Evolutionary conservation across 148 eudicot species (phyloP).

Genomic region (Heliosperma pusillum): DNA sequence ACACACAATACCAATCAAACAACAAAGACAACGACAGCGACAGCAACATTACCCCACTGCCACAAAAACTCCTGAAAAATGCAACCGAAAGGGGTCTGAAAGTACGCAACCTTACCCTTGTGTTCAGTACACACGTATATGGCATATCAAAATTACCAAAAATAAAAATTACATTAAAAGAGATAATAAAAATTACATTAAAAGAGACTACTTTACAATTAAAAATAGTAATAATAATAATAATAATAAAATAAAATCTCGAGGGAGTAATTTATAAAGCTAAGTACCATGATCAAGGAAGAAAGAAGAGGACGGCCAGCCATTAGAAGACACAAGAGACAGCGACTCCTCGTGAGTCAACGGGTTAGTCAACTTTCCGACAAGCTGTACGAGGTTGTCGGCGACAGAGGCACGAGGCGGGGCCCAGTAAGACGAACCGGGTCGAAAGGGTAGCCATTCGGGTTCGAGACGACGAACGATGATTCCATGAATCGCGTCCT

Average conservation of each 20-base stretch:
- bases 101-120: neutral
- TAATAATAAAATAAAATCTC: too few relatives aligned
- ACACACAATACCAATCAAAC: neutral
- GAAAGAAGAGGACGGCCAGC: conserved; percentile 60
- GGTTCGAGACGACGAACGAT: conserved; percentile 74
- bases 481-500: conserved; percentile 64
- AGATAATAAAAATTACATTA: neutral
- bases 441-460: conserved; percentile 85
- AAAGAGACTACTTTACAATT: neutral
- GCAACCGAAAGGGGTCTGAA: neutral
- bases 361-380: conserved; percentile 45
- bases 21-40: neutral
- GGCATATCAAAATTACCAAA: neutral
- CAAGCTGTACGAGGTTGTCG: conserved; percentile 36
- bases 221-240: too few relatives aligned
- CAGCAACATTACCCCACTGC: neutral
- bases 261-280: neutral
- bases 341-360: conserved; percentile 45
- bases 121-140: neutral
- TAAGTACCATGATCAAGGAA: conserved; percentile 45
- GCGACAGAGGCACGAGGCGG: conserved; percentile 42
- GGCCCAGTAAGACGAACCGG: conserved; percentile 86
- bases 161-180: neutral
- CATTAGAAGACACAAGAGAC: conserved; percentile 39
- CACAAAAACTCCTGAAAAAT: neutral